Base-by-base conservation (phyloP, 768 basidiomycete genomes). In the Russula abietina region DNA sequence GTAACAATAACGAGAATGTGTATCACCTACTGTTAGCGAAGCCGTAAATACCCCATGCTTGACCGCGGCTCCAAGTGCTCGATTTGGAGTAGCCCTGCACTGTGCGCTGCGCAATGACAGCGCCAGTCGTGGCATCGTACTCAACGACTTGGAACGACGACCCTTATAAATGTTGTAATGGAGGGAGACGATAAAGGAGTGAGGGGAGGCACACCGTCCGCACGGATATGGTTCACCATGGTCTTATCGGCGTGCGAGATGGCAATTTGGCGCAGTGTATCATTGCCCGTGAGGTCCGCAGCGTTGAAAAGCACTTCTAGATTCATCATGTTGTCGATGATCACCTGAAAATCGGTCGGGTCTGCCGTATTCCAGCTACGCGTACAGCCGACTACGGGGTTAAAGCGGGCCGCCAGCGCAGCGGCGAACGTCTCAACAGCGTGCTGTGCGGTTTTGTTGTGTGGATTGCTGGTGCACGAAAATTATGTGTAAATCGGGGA, bases 311-410 rank as follows among this genome's bases (percentile, higher is more conserved):
- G 39, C 28, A 77, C 74, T 62, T 88, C 85, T 22, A 89, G 79
- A 67, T 85, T 89, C 85, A 89, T 87, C 86, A 89, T 87, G 70
- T 89, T 36, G 36, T 36, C 87, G 51, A 88, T 87, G 70, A 89
- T 87, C 55, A 88, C 86, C 70, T 78, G 77, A 70, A 88, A 88
- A 65, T 83, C 77, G 2, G 81, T 82, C 6, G 85, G 81, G 68
- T 85, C 81, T 2, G 79, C 51, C 1, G 81, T 71, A 67, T 86
- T 81, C 85, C 85, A 88, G 70, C 84, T 85, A n/a, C 84, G 77
- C 7, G 86, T 88, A 66, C 84, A 85, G 19, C 87, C 87, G 33
- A 87, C 87, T 4, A 76, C 70, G 3, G 81, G 76, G 68, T 75
- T 81, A 70, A 82, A 89, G 16, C 86, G 78, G 3, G 74, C 77